phyloP scores from a whole-genome alignment of 202 grass and related monocot genomes.

The Bolboschoenoplectus hybrid region DNA sequence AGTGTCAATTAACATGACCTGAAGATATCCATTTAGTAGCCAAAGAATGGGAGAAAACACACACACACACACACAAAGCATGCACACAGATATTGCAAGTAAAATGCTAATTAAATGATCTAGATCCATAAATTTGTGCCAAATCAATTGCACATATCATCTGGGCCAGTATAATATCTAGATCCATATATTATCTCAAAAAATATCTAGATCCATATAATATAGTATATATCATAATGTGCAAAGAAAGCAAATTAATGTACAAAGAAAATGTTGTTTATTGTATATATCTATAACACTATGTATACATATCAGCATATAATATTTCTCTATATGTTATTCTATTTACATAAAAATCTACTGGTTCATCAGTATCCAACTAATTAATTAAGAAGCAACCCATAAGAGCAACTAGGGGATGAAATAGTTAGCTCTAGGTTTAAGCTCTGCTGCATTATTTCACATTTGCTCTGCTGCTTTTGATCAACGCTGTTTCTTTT shows the following conservation, averaged over 20 bases:
- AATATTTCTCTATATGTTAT: conserved; percentile 11
- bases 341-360: conserved; percentile 21
- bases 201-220: neutral
- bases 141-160: neutral
- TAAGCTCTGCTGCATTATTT: conserved; percentile 38
- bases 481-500: neutral
- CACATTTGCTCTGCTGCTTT: conserved; percentile 31
- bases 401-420: conserved; percentile 55
- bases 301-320: conserved; percentile 9
- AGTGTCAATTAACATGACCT: too few species aligned
- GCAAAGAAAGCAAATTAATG: neutral
- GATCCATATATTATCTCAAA: neutral
- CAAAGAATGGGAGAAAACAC: neutral
- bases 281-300: neutral
- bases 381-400: conserved; percentile 16
- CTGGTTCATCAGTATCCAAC: conserved; percentile 3
- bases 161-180: neutral
- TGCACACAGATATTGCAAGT: neutral
- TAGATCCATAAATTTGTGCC: too few species aligned
- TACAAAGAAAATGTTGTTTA: neutral
- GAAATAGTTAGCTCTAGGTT: conserved; percentile 68
- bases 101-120: neutral
- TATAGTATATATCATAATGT: neutral
- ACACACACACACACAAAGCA: neutral
- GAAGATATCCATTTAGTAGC: too few species aligned